These are phyloP conservation scores for Hordeum marinum DNA, from an alignment of 176 grass and related monocot species.

Conservation along the genomic window DNA sequence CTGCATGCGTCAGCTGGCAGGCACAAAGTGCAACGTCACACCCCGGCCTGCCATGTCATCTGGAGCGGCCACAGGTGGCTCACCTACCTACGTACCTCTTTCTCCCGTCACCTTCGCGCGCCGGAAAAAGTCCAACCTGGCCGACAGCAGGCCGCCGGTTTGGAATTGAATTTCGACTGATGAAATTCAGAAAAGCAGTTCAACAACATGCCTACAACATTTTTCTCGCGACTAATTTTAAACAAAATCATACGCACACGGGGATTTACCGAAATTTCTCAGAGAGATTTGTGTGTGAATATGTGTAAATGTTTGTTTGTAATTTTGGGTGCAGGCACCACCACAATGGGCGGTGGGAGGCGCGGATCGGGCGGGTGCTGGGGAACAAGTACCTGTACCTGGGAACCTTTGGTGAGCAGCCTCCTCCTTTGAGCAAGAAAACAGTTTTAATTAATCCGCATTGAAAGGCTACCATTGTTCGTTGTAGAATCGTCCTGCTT, in stretches of 20 bases:
- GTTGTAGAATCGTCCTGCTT: constrained; percentile 29
- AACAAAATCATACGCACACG: neutral
- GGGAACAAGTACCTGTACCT: constrained; percentile 95
- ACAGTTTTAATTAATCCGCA: neutral
- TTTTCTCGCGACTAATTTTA: neutral
- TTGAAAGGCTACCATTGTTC: constrained; percentile 31
- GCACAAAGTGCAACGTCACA: neutral
- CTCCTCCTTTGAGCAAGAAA: constrained; percentile 8
- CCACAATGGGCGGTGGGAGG: constrained; percentile 93
- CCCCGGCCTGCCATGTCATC: neutral
- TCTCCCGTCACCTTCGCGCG: neutral
- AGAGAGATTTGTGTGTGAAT: neutral
- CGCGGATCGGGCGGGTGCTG: constrained; percentile 68
- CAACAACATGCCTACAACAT: neutral
- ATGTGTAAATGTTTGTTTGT: neutral
- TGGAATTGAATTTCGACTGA: neutral
- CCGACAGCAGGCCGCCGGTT: neutral
- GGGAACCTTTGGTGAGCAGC: constrained; percentile 74
- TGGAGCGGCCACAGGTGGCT: neutral
- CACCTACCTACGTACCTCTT: neutral
- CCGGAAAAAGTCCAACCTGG: neutral
- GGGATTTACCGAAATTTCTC: neutral
- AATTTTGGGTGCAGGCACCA: constrained; percentile 55
- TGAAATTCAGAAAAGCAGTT: neutral
- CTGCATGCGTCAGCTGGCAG: neutral